These are phyloP conservation scores for Cryomyces antarcticus DNA, from an alignment of 495 filamentous ascomycete species.

Conservation along the genomic window DNA sequence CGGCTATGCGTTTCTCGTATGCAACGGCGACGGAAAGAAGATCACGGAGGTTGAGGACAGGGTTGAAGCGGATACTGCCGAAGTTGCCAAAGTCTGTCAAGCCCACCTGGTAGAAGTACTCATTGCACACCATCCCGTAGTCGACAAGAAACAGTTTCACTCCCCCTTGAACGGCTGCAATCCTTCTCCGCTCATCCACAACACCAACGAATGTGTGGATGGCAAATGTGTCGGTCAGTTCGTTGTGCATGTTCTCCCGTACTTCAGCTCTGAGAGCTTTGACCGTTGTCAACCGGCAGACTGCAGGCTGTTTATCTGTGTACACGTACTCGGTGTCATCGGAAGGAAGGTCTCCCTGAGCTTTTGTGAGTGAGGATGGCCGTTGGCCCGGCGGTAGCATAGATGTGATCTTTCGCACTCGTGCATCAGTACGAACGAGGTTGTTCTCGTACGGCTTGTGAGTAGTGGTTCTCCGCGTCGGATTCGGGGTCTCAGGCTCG, in stretches of 20 bases:
- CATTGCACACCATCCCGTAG: slow-evolving; percentile 70
- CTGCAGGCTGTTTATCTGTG: slow-evolving; percentile 43
- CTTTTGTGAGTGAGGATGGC: slow-evolving; percentile 6
- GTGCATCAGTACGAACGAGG: slow-evolving; percentile 78
- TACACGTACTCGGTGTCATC: slow-evolving; percentile 46
- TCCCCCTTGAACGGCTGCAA: slow-evolving; percentile 82
- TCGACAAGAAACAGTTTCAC: slow-evolving; percentile 88
- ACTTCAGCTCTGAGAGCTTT: slow-evolving; percentile 65
- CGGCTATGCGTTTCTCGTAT: slow-evolving; percentile 30
- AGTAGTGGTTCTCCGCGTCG: slow-evolving; percentile 21
- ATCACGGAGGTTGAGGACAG: slow-evolving; percentile 48
- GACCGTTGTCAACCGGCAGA: slow-evolving; percentile 57
- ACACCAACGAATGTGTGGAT: slow-evolving; percentile 87
- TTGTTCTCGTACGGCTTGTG: slow-evolving; percentile 67
- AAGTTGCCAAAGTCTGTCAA: slow-evolving; percentile 95
- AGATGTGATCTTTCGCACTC: slow-evolving; percentile 81
- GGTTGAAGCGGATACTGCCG: slow-evolving; percentile 60
- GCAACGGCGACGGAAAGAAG: slow-evolving; percentile 55
- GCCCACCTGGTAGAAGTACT: slow-evolving; percentile 94
- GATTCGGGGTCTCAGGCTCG: slow-evolving; percentile 1
- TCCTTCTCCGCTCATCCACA: slow-evolving; percentile 67
- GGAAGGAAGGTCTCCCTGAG: slow-evolving; percentile 4
- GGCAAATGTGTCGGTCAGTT: slow-evolving; percentile 73
- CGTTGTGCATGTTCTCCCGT: slow-evolving; percentile 69
- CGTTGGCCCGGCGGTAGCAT: slow-evolving; percentile 46